These are phyloP conservation scores for Diaporthe destruens DNA, from an alignment of 2,329 filamentous ascomycete species.

Conservation along the genomic window DNA sequence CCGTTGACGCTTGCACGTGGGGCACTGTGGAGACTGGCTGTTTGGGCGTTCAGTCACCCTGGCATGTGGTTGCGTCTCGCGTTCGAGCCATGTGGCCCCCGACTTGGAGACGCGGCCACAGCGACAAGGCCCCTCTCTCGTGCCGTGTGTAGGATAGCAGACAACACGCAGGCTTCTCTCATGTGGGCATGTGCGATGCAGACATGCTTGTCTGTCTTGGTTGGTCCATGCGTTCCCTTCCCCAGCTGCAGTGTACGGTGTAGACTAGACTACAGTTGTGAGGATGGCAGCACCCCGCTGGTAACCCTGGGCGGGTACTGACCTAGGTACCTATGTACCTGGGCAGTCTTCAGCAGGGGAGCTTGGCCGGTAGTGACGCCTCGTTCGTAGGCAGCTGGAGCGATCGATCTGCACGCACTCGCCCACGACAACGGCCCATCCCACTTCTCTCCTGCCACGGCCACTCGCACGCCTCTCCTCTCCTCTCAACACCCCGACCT, in stretches of 20 bases:
- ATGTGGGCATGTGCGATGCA: not conserved
- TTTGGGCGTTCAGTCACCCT: not conserved
- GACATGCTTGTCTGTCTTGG: not conserved
- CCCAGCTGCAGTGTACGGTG: conserved; percentile 1
- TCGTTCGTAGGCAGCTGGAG: conserved; percentile 13
- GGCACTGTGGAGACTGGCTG: no score
- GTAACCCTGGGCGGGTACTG: no score
- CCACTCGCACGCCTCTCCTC: not conserved
- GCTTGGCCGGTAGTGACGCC: conserved; percentile 36
- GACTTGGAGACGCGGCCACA: not conserved
- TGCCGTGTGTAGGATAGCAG: not conserved
- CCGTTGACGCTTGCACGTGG: not conserved
- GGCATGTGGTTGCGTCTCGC: not conserved
- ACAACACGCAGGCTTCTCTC: not conserved
- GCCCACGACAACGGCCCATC: conserved; percentile 5
- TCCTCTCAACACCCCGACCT: not conserved
- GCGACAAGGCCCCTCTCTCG: not conserved
- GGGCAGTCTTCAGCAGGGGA: conserved; percentile 20
- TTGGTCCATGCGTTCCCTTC: not conserved
- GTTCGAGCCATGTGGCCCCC: not conserved
- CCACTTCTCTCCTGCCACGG: not conserved
- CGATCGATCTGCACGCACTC: conserved; percentile 2
- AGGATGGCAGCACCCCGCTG: no score
- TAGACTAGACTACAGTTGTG: no score
- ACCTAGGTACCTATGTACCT: not conserved